phyloP scores from a whole-genome alignment of 495 filamentous ascomycete species.

The Penicillium daleae region DNA sequence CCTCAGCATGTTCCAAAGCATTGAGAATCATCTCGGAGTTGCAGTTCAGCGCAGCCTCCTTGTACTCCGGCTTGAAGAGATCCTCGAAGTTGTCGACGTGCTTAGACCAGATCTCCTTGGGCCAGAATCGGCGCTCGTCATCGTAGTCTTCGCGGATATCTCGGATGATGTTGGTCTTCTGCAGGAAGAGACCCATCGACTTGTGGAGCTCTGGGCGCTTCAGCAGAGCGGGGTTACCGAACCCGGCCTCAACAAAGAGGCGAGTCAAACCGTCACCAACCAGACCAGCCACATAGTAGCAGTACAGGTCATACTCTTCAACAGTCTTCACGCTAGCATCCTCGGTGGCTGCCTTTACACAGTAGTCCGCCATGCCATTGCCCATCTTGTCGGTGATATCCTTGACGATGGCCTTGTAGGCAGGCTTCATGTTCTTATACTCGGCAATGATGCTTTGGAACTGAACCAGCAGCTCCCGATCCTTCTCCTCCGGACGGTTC shows the following conservation, averaged over 20 bases:
- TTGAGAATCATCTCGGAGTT: slow-evolving; percentile 94
- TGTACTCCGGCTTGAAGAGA: slow-evolving; percentile 80
- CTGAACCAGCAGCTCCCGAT: slow-evolving; percentile 86
- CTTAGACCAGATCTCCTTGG: slow-evolving; percentile 94
- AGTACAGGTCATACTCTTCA: slow-evolving; percentile 91
- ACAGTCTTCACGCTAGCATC: slow-evolving; percentile 78
- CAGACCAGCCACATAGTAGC: slow-evolving; percentile 95
- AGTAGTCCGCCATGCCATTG: slow-evolving; percentile 97
- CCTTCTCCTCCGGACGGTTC: slow-evolving; percentile 91
- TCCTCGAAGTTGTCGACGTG: slow-evolving; percentile 88
- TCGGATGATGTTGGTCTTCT: slow-evolving; percentile 98
- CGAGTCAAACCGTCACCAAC: slow-evolving; percentile 93
- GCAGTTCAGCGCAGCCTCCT: slow-evolving; percentile 80
- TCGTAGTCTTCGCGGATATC: slow-evolving; percentile 89
- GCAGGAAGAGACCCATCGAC: slow-evolving; percentile 95
- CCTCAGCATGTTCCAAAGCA: slow-evolving; percentile 82
- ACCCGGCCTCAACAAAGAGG: slow-evolving; percentile 84
- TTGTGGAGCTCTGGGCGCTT: slow-evolving; percentile 80
- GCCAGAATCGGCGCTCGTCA: slow-evolving; percentile 90
- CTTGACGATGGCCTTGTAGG: slow-evolving; percentile 84
- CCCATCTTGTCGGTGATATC: slow-evolving; percentile 97
- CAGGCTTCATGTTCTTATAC: slow-evolving; percentile 85
- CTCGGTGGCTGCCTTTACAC: slow-evolving; percentile 77
- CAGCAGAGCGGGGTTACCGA: slow-evolving; percentile 84
- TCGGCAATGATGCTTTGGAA: slow-evolving; percentile 86